Conservation (phyloP, 2,329 filamentous ascomycete genomes). For the Botrytis cinerea region DNA sequence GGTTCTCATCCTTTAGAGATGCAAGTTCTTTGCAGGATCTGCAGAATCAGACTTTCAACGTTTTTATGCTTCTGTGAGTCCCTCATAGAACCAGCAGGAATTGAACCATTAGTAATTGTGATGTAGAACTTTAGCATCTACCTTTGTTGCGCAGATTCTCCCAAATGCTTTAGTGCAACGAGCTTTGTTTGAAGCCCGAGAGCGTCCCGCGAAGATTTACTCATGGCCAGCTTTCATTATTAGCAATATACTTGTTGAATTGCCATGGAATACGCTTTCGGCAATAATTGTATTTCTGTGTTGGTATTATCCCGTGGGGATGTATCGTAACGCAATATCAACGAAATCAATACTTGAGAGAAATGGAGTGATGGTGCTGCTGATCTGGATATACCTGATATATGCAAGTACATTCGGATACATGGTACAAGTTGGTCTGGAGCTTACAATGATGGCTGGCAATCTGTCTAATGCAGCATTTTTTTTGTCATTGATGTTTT, state of each 20-base stretch:
- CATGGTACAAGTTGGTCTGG: constrained; percentile 74
- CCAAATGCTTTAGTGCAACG: constrained; percentile 61
- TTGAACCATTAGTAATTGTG: not conserved
- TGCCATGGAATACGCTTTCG: constrained; percentile 78
- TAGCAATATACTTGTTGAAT: constrained; percentile 77
- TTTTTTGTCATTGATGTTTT: constrained; percentile 73
- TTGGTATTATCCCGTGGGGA: constrained; percentile 85
- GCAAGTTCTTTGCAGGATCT: constrained; percentile 60
- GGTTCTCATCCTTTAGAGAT: constrained; percentile 69
- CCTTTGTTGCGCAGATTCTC: constrained; percentile 75
- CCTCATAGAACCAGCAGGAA: not conserved
- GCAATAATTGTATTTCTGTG: constrained; percentile 74
- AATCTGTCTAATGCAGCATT: constrained; percentile 78
- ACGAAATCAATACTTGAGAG: constrained; percentile 65
- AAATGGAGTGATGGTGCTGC: constrained; percentile 76
- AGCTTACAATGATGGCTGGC: constrained; percentile 72
- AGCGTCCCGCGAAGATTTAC: constrained; percentile 79
- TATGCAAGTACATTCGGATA: constrained; percentile 81
- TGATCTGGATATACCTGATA: constrained; percentile 72
- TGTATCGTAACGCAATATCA: constrained; percentile 67
- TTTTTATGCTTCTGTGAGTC: constrained; percentile 67
- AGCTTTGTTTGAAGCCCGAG: constrained; percentile 65
- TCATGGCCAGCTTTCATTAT: constrained; percentile 66
- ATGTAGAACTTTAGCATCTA: constrained; percentile 63
- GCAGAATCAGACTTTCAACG: constrained; percentile 71